phyloP scores from a whole-genome alignment of 2,329 filamentous ascomycete genomes.

The Sporothrix mexicana region DNA sequence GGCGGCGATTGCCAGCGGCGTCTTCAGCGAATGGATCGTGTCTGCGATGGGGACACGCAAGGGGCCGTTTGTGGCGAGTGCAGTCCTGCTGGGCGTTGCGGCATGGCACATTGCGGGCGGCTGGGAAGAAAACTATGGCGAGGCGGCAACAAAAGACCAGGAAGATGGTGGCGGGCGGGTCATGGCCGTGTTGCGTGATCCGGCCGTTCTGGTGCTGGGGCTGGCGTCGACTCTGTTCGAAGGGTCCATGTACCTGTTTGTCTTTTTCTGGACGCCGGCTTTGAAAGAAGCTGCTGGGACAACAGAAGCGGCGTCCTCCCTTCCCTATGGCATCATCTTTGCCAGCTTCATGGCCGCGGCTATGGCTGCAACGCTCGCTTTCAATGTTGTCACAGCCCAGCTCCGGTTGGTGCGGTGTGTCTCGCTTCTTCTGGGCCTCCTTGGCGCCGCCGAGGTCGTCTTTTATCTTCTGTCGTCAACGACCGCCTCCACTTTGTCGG shows the following conservation, averaged over 20 bases:
- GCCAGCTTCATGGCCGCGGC: constrained; percentile 62
- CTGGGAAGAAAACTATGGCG: constrained; percentile 61
- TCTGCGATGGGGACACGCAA: constrained; percentile 53
- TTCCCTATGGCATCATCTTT: constrained; percentile 56
- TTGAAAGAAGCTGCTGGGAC: constrained; percentile 47
- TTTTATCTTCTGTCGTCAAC: constrained; percentile 42
- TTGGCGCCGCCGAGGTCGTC: constrained; percentile 47
- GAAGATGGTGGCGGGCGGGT: constrained; percentile 32
- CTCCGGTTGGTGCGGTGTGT: constrained; percentile 40
- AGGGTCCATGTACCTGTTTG: constrained; percentile 64
- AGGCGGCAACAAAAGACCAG: constrained; percentile 37
- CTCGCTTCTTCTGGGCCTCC: constrained; percentile 47
- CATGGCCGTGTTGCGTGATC: constrained; percentile 44
- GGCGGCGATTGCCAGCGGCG: constrained; percentile 60
- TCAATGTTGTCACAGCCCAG: constrained; percentile 47
- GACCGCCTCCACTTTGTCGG: constrained; percentile 43
- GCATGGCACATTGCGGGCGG: constrained; percentile 52
- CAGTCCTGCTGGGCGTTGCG: constrained; percentile 49
- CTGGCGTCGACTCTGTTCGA: constrained; percentile 62
- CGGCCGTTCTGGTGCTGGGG: constrained; percentile 56
- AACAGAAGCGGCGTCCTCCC: constrained; percentile 30
- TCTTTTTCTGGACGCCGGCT: constrained; percentile 63
- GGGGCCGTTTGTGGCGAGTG: constrained; percentile 55
- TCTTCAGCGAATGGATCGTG: constrained; percentile 59
- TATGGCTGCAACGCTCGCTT: constrained; percentile 63